A percentile compares a stretch with the other conserved stretches of the same genome.
Evolutionary conservation across 2,329 filamentous ascomycete genomes (phyloP).

Genomic region (Magnaporthiopsis poae): DNA sequence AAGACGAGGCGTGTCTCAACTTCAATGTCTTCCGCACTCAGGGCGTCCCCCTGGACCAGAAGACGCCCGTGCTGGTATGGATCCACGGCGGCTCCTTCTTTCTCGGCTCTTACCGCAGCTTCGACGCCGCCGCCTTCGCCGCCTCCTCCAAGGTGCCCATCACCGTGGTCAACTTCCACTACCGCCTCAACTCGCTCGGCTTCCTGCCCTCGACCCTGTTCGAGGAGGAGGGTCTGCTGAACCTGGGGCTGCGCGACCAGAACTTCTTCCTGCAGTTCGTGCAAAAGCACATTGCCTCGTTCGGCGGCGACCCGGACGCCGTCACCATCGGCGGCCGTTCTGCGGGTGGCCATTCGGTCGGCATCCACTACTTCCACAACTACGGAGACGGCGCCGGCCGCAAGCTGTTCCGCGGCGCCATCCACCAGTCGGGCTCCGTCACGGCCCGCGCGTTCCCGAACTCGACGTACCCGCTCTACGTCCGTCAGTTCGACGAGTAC

Average conservation of each 20-base stretch:
- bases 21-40: constrained; percentile 6
- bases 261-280: constrained; percentile 4
- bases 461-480: constrained; percentile 1
- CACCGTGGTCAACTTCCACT: constrained; percentile 3
- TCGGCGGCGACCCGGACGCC: constrained; percentile 3
- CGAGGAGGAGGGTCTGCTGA: constrained; percentile 1
- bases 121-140: constrained; percentile 3
- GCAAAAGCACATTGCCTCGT: constrained; percentile 4
- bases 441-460: constrained; percentile 5
- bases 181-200: constrained; percentile 1
- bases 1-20: constrained; percentile 2
- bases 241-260: constrained; percentile 5
- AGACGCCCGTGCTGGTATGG: constrained; percentile 4
- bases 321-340: constrained; percentile 1
- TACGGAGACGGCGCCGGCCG: not conserved
- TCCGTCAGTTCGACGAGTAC: constrained; percentile 4
- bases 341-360: constrained; percentile 2
- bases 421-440: constrained; percentile 5
- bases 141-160: constrained; percentile 2
- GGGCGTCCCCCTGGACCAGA: constrained; percentile 4
- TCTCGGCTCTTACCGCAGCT: not conserved
- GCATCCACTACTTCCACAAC: constrained; percentile 6
- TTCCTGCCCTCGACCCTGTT: constrained; percentile 1
- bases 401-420: constrained; percentile 2
- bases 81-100: constrained; percentile 5